Conservation (phyloP, 2,329 filamentous ascomycete genomes). For the Colletotrichum truncatum region DNA sequence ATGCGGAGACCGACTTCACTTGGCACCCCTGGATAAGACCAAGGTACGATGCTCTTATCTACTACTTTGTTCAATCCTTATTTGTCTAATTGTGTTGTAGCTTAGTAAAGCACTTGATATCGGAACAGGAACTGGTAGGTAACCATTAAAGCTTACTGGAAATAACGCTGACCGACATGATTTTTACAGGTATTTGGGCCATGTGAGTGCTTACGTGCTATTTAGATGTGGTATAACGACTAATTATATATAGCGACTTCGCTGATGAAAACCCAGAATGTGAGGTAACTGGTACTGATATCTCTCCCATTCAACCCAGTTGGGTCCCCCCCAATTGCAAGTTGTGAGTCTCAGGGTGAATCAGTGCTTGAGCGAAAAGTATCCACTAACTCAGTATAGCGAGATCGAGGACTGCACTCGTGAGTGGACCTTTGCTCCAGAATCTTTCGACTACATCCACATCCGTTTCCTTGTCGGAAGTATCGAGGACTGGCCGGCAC, state of each 20-base stretch:
- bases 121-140: slow-evolving; percentile 55
- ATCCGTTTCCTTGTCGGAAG: slow-evolving; percentile 62
- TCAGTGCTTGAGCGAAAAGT: not conserved
- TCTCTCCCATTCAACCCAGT: slow-evolving; percentile 65
- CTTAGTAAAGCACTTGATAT: slow-evolving; percentile 51
- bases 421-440: slow-evolving; percentile 55
- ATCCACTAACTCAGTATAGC: slow-evolving; percentile 20
- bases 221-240: not conserved
- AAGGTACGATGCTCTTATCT: slow-evolving; percentile 35
- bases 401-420: slow-evolving; percentile 69
- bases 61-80: too few relatives aligned
- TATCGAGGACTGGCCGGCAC: slow-evolving; percentile 60
- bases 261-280: slow-evolving; percentile 52
- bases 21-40: slow-evolving; percentile 35
- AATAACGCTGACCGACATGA: not conserved
- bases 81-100: too few relatives aligned
- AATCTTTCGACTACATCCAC: slow-evolving; percentile 66
- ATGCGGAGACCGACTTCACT: slow-evolving; percentile 35
- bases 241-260: slow-evolving; percentile 51
- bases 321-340: slow-evolving; percentile 64
- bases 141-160: not conserved
- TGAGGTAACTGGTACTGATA: slow-evolving; percentile 61
- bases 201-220: not conserved
- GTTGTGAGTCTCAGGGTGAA: slow-evolving; percentile 42
- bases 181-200: slow-evolving; percentile 20